These are phyloP conservation scores for Mucor sp. DNA, from an alignment of 371 early-diverging fungal species.

Conservation along the genomic window DNA sequence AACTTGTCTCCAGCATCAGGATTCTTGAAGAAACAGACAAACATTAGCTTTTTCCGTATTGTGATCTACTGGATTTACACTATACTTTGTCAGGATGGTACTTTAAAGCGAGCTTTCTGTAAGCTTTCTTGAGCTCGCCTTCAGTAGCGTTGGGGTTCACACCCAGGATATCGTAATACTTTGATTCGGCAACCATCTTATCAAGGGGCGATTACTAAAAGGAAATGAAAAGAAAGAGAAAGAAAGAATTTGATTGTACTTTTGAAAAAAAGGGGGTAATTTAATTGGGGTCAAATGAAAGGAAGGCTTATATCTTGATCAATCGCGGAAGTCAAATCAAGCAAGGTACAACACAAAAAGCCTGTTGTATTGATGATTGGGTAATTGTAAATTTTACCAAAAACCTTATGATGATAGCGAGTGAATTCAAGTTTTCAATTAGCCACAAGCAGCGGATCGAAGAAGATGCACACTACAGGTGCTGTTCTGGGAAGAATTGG, in stretches of 20 bases:
- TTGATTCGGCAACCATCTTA: constrained; percentile 80
- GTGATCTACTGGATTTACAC: not conserved
- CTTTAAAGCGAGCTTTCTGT: constrained; percentile 88
- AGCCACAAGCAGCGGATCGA: no score
- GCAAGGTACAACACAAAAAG: not conserved
- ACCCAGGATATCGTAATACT: constrained; percentile 91
- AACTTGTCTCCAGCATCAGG: constrained; percentile 87
- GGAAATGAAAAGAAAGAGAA: constrained; percentile 5
- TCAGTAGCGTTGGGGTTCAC: constrained; percentile 84
- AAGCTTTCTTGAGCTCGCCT: constrained; percentile 87
- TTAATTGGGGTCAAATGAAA: not conserved
- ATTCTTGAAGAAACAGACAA: constrained; percentile 46
- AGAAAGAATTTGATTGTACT: not conserved
- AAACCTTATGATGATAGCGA: not conserved
- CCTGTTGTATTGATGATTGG: constrained; percentile 13
- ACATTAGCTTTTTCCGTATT: not conserved
- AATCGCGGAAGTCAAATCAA: not conserved
- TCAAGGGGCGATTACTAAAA: not conserved
- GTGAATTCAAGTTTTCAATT: not conserved
- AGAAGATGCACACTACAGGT: no score
- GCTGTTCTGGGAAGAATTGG: no score
- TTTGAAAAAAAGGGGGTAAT: not conserved
- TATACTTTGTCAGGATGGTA: constrained; percentile 95
- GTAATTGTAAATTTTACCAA: not conserved
- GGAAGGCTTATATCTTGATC: not conserved